Evolutionary conservation across 2,329 filamentous ascomycete species (phyloP).

Genomic region (Fusarium gaditjirri): DNA sequence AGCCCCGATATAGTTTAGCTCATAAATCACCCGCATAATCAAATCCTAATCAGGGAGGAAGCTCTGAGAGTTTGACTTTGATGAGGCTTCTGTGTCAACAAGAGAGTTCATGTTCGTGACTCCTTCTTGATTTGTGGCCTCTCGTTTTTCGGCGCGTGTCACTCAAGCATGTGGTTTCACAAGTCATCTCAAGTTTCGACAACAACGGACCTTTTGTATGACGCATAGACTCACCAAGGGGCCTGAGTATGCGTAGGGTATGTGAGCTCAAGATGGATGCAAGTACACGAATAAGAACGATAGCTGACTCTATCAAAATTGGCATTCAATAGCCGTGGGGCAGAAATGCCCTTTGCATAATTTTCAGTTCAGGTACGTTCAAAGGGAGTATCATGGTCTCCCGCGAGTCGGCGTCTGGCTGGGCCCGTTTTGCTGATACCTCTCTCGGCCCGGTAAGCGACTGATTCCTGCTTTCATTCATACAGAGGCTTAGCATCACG

Average conservation of each 20-base stretch:
- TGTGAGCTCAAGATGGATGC: not conserved
- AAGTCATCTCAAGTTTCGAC: not conserved
- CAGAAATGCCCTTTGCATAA: not conserved
- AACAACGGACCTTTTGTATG: not conserved
- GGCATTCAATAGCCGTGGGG: not conserved
- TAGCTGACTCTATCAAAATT: not conserved
- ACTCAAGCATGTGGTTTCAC: not conserved
- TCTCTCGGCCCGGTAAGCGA: no score
- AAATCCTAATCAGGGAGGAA: slow-evolving; percentile 37
- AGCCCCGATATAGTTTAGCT: slow-evolving; percentile 29
- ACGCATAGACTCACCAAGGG: not conserved
- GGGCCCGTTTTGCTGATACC: not conserved
- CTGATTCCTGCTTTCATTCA: not conserved
- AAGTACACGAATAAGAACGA: not conserved
- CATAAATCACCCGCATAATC: slow-evolving; percentile 20
- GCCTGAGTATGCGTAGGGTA: not conserved
- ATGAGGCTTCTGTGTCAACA: not conserved
- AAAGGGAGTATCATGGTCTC: not conserved
- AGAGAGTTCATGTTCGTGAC: not conserved
- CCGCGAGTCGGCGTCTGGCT: not conserved
- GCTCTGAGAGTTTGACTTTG: not conserved
- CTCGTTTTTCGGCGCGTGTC: not conserved
- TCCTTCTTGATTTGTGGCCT: not conserved
- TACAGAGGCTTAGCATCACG: not conserved
- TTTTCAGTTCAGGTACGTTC: not conserved